A percentile compares a stretch with the other conserved stretches of the same genome.
Evolutionary conservation across 768 basidiomycete species (phyloP).

Genomic region (Boletus barrowsii): DNA sequence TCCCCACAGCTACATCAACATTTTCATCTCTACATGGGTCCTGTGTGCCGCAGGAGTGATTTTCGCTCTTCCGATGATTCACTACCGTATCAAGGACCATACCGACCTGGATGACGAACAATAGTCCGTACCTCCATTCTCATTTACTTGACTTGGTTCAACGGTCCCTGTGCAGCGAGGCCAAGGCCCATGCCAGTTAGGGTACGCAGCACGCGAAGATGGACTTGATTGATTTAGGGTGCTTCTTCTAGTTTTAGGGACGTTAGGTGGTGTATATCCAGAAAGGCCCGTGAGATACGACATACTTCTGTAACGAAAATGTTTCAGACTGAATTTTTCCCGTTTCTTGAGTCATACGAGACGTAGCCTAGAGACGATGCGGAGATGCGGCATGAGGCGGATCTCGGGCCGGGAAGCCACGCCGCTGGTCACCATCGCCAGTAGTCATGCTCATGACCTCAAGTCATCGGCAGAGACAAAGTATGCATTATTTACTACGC

Average conservation of each 20-base stretch:
- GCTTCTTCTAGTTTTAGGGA: not conserved
- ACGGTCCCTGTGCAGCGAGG: conserved; percentile 10
- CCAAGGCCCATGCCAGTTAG: not conserved
- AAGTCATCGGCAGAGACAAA: no score
- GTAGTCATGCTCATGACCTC: no score
- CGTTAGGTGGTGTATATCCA: not conserved
- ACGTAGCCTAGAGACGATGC: not conserved
- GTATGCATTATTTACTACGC: no score
- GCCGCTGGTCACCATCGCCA: no score
- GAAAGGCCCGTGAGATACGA: not conserved
- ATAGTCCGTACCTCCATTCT: conserved; percentile 35
- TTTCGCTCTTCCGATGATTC: conserved; percentile 72
- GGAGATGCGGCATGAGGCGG: no score
- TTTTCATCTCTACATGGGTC: conserved; percentile 75
- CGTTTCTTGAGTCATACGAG: not conserved
- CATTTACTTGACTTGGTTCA: not conserved
- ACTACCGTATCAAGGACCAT: conserved; percentile 63
- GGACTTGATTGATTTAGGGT: not conserved
- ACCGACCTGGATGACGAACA: conserved; percentile 51
- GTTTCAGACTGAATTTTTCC: not conserved
- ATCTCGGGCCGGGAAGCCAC: no score
- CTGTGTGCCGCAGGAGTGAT: conserved; percentile 61
- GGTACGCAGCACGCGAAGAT: not conserved
- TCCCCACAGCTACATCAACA: conserved; percentile 54
- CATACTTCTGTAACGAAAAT: no score